Evolutionary conservation across 257 asterid species (phyloP), one percentile per base, ranked within the genome.

Genomic region (Datura wrightii): DNA sequence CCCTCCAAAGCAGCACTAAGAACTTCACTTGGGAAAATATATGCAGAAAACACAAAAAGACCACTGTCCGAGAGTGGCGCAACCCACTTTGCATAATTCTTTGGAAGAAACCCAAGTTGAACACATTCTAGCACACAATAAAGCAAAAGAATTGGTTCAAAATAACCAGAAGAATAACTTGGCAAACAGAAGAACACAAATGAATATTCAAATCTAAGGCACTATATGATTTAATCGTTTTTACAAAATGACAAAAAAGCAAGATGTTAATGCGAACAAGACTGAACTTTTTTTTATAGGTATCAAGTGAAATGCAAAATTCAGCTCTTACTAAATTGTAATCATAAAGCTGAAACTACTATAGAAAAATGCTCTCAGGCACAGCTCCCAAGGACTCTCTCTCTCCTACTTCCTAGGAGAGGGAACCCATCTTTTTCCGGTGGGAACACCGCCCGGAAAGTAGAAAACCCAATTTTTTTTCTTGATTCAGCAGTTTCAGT

Each of bases 81-180:
- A 58, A 94, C 96, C 98, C 98, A 95, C 89, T 90, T 91, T 70
- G 94, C 98, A 79, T 92, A 62, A 89, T 86, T 88, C 88, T 91
- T 91, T 2, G 98, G 98, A 80, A 94, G 94, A 91, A 95, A 95
- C 42, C 98, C 99, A 85, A 95, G 91, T 86, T 95, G 97, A 72
- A 95, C 88, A 78, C 83, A 90, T 90, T 92, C 97, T 94, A 85
- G 78, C 46, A 46, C 85, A 65, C 50, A 65, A 65, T 31, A 78
- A 78, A 53, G 63, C 63, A 78, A 78, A 76, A 31, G 46, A 78
- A 6, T 24, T 48, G 60, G 24, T 48, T 78, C 82, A 78, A 78
- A 50, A 78, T 34, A 78, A 78, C 7, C 42, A 1, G 48, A 50
- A 48, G 56, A 52, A 50, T 31, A 52, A 24, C 2, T 50, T 50